Base-by-base conservation (phyloP, 148 eudicot species). In the Rhododendron molle region DNA sequence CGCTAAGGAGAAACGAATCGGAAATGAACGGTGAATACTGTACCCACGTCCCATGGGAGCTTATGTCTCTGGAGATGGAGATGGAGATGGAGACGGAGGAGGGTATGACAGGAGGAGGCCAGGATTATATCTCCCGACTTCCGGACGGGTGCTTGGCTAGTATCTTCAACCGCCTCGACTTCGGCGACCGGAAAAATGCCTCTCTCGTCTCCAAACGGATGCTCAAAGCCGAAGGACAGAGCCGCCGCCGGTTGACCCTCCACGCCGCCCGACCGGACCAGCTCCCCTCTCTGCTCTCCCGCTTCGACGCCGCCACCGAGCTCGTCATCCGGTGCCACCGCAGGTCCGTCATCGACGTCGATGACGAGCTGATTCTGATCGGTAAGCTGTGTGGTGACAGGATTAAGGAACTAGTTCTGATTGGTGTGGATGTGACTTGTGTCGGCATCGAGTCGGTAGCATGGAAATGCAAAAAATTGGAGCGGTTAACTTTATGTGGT, bases 401-500 rank as follows among this genome's bases (percentile, higher is more conserved):
- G 15, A 15, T 95, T 54, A 91, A 90, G 28, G 98, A 95, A 47
- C 76, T 95, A 84, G 96, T 93, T 7, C 90, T 95, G 52, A 92
- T 91, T 86, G 95, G 96, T 54, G 83, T 95, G 34, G 90, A 94
- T 54, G 91, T 93, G 0, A 93, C 89, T 3, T 71, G 86, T 3
- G n/a, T 71, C 11, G 90, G 98, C 65, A 77, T 95, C 34, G 92
- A 90, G 52, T 92, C 91, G 8, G 83, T 95, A 74, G 94, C 93
- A 6, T 71, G 87, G 20, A 91, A 87, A 80, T 95, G 94, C 86
- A 81, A 84, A 78, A 90, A 84, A 83, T 78, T 95, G 88, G 98
- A 95, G 80, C 81, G 94, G 83, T 81, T 95, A 10, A 95, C 96
- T 0, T 88, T 95, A 23, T 93, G 95, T 82, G 92, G 94, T n/a